These are phyloP conservation scores for Penicillium psychrosexuale DNA, from an alignment of 2,329 filamentous ascomycete genomes.

Conservation along the genomic window DNA sequence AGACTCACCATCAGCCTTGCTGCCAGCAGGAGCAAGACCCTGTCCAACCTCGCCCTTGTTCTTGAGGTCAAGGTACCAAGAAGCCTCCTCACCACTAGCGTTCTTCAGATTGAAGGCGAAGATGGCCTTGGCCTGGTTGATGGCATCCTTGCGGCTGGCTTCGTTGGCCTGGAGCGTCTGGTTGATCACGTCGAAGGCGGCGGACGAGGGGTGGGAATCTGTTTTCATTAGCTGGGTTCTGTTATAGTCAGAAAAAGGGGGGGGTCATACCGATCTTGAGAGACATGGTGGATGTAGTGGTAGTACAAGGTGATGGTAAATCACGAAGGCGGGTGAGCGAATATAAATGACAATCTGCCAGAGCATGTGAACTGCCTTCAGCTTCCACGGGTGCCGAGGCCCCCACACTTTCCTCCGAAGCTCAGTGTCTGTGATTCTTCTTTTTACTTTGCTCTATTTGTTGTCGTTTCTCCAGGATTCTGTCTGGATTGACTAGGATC, in stretches of 20 bases:
- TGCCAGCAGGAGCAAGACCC: conserved; percentile 64
- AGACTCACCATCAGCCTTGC: conserved; percentile 74
- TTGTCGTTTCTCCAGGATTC: not conserved
- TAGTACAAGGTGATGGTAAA: conserved; percentile 1
- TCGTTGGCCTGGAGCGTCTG: conserved; percentile 64
- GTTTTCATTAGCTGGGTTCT: conserved; percentile 1
- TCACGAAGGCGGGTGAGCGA: conserved; percentile 12
- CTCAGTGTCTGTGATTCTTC: conserved; percentile 1
- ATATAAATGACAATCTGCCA: conserved; percentile 22
- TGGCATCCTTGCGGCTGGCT: conserved; percentile 76
- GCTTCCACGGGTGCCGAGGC: conserved; percentile 17
- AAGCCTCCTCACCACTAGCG: conserved; percentile 69
- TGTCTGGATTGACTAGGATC: not conserved
- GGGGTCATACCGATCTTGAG: conserved; percentile 64
- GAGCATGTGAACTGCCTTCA: conserved; percentile 26
- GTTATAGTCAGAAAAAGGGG: not conserved
- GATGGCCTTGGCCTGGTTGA: conserved; percentile 82
- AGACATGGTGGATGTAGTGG: conserved; percentile 56
- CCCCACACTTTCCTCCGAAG: conserved; percentile 6
- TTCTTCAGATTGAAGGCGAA: conserved; percentile 96
- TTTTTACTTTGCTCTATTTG: not conserved
- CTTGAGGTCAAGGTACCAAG: conserved; percentile 96
- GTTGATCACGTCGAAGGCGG: conserved; percentile 86
- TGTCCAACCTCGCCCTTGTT: conserved; percentile 77
- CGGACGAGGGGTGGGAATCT: conserved; percentile 86